Percentiles rank a stretch among this genome's conserved stretches.
These are phyloP conservation scores for Colletotrichum liriopes DNA, from an alignment of 2,329 filamentous ascomycete species.

Conservation along the genomic window DNA sequence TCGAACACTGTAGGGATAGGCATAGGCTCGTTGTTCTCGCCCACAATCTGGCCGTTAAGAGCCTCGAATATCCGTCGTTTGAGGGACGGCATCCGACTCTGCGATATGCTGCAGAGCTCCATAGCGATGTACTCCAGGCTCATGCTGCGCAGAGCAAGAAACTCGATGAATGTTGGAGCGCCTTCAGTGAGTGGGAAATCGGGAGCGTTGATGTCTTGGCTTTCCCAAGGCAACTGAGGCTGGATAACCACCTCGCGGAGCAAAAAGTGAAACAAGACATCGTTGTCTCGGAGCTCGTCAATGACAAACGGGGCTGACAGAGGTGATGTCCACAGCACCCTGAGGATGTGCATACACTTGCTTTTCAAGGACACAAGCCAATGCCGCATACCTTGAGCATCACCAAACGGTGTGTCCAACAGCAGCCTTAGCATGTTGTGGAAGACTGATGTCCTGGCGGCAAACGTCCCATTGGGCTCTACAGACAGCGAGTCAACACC, in stretches of 20 bases:
- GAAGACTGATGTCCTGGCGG: conserved; percentile 82
- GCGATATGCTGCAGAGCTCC: conserved; percentile 85
- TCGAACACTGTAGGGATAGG: conserved; percentile 87
- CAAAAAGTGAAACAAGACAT: conserved; percentile 85
- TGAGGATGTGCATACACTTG: conserved; percentile 80
- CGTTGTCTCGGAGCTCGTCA: conserved; percentile 83
- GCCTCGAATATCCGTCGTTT: conserved; percentile 80
- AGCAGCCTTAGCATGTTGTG: conserved; percentile 84
- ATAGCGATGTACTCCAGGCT: conserved; percentile 88
- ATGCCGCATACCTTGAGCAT: conserved; percentile 72
- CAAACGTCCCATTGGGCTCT: conserved; percentile 79
- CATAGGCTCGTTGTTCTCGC: conserved; percentile 76
- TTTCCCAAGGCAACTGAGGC: conserved; percentile 82
- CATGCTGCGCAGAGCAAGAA: conserved; percentile 82
- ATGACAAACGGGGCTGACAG: conserved; percentile 84
- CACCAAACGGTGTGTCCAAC: conserved; percentile 76
- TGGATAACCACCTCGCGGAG: conserved; percentile 80
- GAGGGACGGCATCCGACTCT: conserved; percentile 78
- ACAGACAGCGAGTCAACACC: conserved; percentile 79
- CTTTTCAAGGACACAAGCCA: conserved; percentile 81
- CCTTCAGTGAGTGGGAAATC: conserved; percentile 80
- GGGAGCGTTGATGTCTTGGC: conserved; percentile 69
- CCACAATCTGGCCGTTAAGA: conserved; percentile 82
- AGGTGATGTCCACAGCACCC: conserved; percentile 86
- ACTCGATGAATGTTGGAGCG: conserved; percentile 80